Percentiles rank a stretch among this genome's conserved stretches.
phyloP scores from a whole-genome alignment of 1,139 yeast species.

The Diutina rugosa region DNA sequence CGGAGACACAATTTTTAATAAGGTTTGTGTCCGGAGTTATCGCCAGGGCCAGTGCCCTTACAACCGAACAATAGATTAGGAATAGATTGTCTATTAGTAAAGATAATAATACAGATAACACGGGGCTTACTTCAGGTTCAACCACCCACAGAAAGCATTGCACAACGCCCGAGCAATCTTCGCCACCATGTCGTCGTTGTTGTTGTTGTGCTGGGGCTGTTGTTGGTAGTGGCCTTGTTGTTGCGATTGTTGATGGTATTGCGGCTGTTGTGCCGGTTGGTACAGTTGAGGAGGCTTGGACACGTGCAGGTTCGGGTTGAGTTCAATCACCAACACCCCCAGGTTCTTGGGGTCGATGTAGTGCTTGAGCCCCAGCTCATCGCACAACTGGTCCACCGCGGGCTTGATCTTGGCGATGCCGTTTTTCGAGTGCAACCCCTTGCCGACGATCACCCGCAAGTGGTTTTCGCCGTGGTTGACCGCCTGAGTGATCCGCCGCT shows the following conservation, averaged over 20 bases:
- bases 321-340: constrained; percentile 69
- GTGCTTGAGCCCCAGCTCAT: constrained; percentile 46
- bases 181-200: constrained; percentile 9
- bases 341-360: constrained; percentile 57
- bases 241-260: constrained; percentile 10
- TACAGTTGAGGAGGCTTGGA: constrained; percentile 29
- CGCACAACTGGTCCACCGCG: constrained; percentile 70
- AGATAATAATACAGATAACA: background rate
- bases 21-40: too few relatives aligned
- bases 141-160: background rate
- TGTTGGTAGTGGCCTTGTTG: constrained; percentile 6
- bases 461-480: constrained; percentile 44
- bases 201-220: constrained; percentile 15
- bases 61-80: too few relatives aligned
- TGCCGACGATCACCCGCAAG: constrained; percentile 76
- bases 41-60: too few relatives aligned
- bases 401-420: constrained; percentile 86
- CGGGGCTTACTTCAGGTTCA: background rate
- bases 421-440: constrained; percentile 72
- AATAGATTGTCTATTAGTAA: background rate
- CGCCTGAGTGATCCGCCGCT: constrained; percentile 59
- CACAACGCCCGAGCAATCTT: background rate
- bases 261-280: constrained; percentile 15
- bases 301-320: constrained; percentile 26
- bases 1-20: too few relatives aligned